phyloP scores from a whole-genome alignment of 495 filamentous ascomycete species.

The Hypoxylon cercidicola region DNA sequence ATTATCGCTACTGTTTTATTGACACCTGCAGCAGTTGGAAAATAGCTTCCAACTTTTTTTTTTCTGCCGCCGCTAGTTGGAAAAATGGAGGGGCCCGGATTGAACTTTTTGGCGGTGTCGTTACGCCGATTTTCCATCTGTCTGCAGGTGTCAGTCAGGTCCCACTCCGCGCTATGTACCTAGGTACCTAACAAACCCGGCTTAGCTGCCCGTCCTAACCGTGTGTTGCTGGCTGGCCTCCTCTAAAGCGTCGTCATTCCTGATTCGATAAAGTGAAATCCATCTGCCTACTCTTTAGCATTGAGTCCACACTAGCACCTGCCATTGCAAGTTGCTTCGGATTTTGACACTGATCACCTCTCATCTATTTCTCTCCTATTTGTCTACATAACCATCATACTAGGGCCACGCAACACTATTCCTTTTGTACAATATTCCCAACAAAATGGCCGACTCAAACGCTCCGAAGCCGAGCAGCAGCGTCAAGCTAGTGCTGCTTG shows the following conservation, averaged over 20 bases:
- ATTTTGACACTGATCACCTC: constrained; percentile 5
- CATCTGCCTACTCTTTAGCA: constrained; percentile 33
- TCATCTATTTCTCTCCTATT: constrained; percentile 8
- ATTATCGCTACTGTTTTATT: too few species aligned
- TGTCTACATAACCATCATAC: constrained; percentile 5
- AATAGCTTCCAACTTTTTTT: constrained; percentile 43
- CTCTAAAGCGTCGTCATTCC: constrained; percentile 47
- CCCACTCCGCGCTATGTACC: constrained; percentile 6
- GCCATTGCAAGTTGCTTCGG: constrained; percentile 23
- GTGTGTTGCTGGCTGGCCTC: constrained; percentile 23
- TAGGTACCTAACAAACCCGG: neutral
- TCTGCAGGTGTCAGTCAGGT: constrained; percentile 3
- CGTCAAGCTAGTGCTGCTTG: constrained; percentile 96
- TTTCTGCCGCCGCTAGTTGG: constrained; percentile 33
- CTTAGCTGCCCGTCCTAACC: constrained; percentile 4
- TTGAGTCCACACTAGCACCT: constrained; percentile 9
- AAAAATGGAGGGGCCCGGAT: constrained; percentile 23
- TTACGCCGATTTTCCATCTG: constrained; percentile 32
- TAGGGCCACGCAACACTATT: constrained; percentile 3
- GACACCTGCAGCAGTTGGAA: neutral
- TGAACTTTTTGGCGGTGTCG: constrained; percentile 42
- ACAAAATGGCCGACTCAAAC: constrained; percentile 64
- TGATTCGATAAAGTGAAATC: constrained; percentile 38
- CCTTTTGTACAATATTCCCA: constrained; percentile 9
- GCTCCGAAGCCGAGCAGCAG: constrained; percentile 96